Base-by-base conservation (phyloP, 768 basidiomycete genomes). In the Phylloporus arenicola region DNA sequence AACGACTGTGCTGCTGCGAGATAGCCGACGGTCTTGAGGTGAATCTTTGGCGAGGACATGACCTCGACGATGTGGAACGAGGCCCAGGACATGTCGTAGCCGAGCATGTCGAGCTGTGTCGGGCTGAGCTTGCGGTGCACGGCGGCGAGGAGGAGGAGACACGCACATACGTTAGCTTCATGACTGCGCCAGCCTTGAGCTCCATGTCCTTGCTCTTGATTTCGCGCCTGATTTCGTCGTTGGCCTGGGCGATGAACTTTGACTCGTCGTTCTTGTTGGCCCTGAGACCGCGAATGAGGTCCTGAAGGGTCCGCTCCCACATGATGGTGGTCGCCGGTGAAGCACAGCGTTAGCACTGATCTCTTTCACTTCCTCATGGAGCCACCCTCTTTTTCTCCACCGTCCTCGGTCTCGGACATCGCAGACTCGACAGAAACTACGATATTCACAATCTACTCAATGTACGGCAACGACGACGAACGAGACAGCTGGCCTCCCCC, bases 11-110 rank as follows among this genome's bases (percentile, higher is more conserved):
- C 69, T 4, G 96, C 93, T 2, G 89, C 96, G 20, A 99, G 85
- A 69, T 99, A 98, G 12, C 96, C 96, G 43, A 98, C 86, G 24
- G 82, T 84, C 75, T 99, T 99, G 57, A 98, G 77, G 70, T 98
- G 94, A 57, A 86, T 81, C 64, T 85, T 85, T 4, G 87, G 74
- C 4, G 92, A 93, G 33, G 92, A 92, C 96, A 99, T 99, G 67
- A 95, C 92, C 64, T 99, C 96, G 6, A 98, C 86, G 47, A 99
- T 88, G 67, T 95, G 84, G 62, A 99, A 99, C 8, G 96, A 90
- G 40, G 94, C 94, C 83, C 92, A 96, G 51, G 82, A 81, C 83
- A 88, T 96, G 72, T 88, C 92, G 64, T 86, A 92, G 47, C 86
- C 96, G 46, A 99, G 71, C 96, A 99, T 98, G 66, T 98, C 92